These are phyloP conservation scores for Cercophora newfieldiana DNA, from an alignment of 495 filamentous ascomycete genomes.

Conservation along the genomic window DNA sequence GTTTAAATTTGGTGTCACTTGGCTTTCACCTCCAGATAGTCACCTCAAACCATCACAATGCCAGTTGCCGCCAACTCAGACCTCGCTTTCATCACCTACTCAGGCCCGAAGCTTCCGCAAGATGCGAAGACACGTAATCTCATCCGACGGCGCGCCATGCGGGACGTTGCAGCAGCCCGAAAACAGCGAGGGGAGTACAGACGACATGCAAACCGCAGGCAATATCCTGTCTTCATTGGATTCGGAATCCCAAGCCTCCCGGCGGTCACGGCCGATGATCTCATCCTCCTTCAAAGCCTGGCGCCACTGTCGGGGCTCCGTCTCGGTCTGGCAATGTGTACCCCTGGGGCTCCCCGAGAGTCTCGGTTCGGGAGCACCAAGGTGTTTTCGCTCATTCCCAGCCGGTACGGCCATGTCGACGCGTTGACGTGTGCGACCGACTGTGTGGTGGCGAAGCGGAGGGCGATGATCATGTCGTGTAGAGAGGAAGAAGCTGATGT, in stretches of 20 bases:
- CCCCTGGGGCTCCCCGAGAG: conserved; percentile 19
- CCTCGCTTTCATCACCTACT: conserved; percentile 30
- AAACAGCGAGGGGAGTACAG: conserved; percentile 30
- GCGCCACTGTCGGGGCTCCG: conserved; percentile 31
- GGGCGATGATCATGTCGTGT: conserved; percentile 23
- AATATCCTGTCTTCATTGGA: conserved; percentile 26
- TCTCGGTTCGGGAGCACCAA: conserved; percentile 26
- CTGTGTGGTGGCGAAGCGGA: conserved; percentile 37
- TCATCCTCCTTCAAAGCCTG: conserved; percentile 26
- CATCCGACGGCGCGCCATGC: conserved; percentile 44
- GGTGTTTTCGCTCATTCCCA: conserved; percentile 38
- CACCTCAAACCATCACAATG: not conserved
- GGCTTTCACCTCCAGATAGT: too few species aligned
- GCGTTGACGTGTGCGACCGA: conserved; percentile 34
- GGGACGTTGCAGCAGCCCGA: conserved; percentile 33
- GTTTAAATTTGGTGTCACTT: too few species aligned
- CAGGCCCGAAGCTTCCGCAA: conserved; percentile 27
- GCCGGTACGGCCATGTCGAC: conserved; percentile 31
- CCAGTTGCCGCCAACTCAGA: not conserved
- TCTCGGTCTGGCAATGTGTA: conserved; percentile 26
- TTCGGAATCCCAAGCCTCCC: conserved; percentile 9
- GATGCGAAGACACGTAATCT: conserved; percentile 26
- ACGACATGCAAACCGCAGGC: conserved; percentile 31
- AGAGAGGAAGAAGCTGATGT: conserved; percentile 12
- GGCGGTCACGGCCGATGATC: not conserved